Percentiles rank a stretch among this genome's conserved stretches.
These are phyloP conservation scores for Coleophoma crateriformis DNA, from an alignment of 2,329 filamentous ascomycete species.

Conservation along the genomic window DNA sequence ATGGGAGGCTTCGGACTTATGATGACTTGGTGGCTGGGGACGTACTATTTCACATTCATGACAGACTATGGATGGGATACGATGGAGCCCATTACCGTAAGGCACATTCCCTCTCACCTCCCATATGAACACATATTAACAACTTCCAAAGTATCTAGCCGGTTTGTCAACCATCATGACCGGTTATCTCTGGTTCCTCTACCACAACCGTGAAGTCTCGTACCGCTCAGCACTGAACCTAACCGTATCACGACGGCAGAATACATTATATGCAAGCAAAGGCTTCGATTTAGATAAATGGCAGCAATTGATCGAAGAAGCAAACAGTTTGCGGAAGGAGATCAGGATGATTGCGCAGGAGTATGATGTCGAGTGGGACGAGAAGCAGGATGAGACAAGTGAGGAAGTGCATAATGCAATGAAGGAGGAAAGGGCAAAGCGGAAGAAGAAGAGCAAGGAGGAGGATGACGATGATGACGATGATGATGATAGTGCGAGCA, in stretches of 20 bases:
- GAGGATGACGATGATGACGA: slow-evolving; percentile 28
- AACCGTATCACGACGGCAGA: slow-evolving; percentile 74
- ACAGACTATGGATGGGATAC: slow-evolving; percentile 85
- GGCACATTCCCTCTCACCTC: slow-evolving; percentile 5
- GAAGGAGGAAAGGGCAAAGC: slow-evolving; percentile 40
- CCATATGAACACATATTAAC: background rate
- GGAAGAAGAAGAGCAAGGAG: slow-evolving; percentile 28
- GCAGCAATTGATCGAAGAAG: slow-evolving; percentile 75
- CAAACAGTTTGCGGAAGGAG: slow-evolving; percentile 70
- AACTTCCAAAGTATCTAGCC: slow-evolving; percentile 56
- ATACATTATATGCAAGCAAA: slow-evolving; percentile 66
- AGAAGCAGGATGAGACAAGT: slow-evolving; percentile 65
- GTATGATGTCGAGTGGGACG: slow-evolving; percentile 89
- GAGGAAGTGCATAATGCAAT: slow-evolving; percentile 55
- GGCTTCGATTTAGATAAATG: slow-evolving; percentile 74
- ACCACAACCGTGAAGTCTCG: slow-evolving; percentile 83
- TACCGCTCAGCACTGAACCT: slow-evolving; percentile 85
- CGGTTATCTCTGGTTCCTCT: slow-evolving; percentile 90
- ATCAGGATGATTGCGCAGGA: slow-evolving; percentile 77
- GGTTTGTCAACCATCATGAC: slow-evolving; percentile 82
- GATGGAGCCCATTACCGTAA: slow-evolving; percentile 76
- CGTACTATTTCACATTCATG: slow-evolving; percentile 62
- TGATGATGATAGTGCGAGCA: slow-evolving; percentile 1
- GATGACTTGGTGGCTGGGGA: slow-evolving; percentile 62
- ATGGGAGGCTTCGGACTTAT: slow-evolving; percentile 73